These are phyloP conservation scores for Botrytis cinerea DNA, from an alignment of 2,329 filamentous ascomycete genomes.

Conservation along the genomic window DNA sequence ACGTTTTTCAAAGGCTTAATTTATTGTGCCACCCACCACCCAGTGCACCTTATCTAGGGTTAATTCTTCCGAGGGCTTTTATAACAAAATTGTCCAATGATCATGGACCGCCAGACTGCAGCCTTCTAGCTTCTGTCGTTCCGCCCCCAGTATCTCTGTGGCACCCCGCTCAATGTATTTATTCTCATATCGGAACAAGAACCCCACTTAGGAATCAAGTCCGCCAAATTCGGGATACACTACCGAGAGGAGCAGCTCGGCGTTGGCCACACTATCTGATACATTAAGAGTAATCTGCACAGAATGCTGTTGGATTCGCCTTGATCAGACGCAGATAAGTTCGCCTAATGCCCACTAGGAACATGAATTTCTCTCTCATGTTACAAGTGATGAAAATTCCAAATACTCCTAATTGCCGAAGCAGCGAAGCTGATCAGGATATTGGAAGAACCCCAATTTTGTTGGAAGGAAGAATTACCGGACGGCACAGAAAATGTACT, in stretches of 20 bases:
- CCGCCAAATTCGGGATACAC: constrained; percentile 14
- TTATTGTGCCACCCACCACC: not conserved
- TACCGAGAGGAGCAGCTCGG: constrained; percentile 20
- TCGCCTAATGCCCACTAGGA: constrained; percentile 1
- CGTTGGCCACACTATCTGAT: constrained; percentile 20
- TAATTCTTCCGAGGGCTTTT: constrained; percentile 8
- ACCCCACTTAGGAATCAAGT: constrained; percentile 15
- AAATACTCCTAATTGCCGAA: constrained; percentile 13
- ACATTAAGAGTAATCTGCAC: not conserved
- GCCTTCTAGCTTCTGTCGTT: constrained; percentile 18
- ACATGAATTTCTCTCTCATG: constrained; percentile 10
- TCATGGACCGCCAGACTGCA: constrained; percentile 15
- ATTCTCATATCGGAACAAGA: constrained; percentile 15
- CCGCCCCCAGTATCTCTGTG: constrained; percentile 9
- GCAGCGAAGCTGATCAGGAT: constrained; percentile 1
- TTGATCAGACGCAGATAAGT: constrained; percentile 8
- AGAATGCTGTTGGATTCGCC: not conserved
- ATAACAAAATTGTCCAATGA: constrained; percentile 11
- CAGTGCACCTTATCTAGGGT: constrained; percentile 4
- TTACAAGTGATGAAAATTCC: constrained; percentile 13
- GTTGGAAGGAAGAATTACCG: not conserved
- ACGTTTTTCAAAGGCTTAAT: constrained; percentile 16
- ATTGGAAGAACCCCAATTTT: not conserved
- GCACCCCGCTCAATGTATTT: constrained; percentile 10
- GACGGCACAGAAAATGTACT: not conserved